A percentile compares a stretch with the other conserved stretches of the same genome.
These are phyloP conservation scores for Stachybotrys elegans DNA, from an alignment of 2,329 filamentous ascomycete genomes.

Conservation along the genomic window DNA sequence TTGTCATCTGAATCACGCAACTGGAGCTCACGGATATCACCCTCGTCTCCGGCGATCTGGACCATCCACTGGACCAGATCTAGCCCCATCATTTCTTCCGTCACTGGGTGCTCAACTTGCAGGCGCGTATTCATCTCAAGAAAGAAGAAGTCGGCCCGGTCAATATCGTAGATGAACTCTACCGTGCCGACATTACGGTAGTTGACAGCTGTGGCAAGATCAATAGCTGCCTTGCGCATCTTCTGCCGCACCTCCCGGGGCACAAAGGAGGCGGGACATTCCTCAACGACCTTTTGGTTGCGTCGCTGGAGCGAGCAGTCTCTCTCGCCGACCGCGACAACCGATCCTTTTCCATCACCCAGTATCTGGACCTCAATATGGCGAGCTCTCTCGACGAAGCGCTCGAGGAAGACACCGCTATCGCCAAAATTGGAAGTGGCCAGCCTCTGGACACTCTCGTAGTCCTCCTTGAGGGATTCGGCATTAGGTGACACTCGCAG, in stretches of 20 bases:
- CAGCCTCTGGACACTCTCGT: slow-evolving; percentile 31
- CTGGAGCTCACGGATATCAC: slow-evolving; percentile 11
- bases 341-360: slow-evolving; percentile 36
- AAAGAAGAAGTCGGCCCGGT: slow-evolving; percentile 35
- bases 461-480: slow-evolving; percentile 22
- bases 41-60: slow-evolving; percentile 18
- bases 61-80: slow-evolving; percentile 60
- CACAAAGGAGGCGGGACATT: slow-evolving; percentile 33
- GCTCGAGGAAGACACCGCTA: slow-evolving; percentile 34
- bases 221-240: slow-evolving; percentile 32
- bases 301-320: slow-evolving; percentile 47
- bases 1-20: slow-evolving; percentile 7
- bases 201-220: slow-evolving; percentile 27
- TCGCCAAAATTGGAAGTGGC: slow-evolving; percentile 37
- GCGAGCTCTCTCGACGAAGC: slow-evolving; percentile 32
- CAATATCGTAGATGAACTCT: slow-evolving; percentile 38
- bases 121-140: slow-evolving; percentile 44
- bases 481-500: slow-evolving; percentile 30
- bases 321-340: slow-evolving; percentile 36
- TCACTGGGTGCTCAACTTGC: slow-evolving; percentile 48
- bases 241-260: slow-evolving; percentile 18
- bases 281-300: slow-evolving; percentile 48
- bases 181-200: slow-evolving; percentile 39
- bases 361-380: slow-evolving; percentile 48
- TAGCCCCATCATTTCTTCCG: slow-evolving; percentile 69